Evolutionary conservation across 2,329 filamentous ascomycete genomes (phyloP).

Genomic region (Neofusicoccum ribis): DNA sequence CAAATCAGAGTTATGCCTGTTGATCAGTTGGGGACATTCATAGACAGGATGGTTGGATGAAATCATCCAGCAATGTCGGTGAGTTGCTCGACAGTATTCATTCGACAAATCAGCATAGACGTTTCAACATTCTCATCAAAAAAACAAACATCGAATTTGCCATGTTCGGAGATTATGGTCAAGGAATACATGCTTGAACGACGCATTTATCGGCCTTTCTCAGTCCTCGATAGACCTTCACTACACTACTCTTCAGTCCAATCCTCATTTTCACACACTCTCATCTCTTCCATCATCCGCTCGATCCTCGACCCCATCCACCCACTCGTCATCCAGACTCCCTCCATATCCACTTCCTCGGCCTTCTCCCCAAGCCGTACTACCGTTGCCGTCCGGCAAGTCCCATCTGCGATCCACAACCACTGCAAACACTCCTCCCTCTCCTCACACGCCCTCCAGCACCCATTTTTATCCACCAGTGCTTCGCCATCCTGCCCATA

Average conservation of each 20-base stretch:
- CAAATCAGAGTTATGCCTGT: no score
- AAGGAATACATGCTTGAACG: no score
- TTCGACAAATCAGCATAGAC: no score
- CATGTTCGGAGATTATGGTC: no score
- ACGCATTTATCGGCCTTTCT: no score
- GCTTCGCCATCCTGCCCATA: constrained; percentile 2
- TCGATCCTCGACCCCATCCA: constrained; percentile 40
- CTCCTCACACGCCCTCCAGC: constrained; percentile 33
- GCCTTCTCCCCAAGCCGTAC: constrained; percentile 31
- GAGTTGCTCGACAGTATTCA: no score
- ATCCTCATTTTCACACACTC: constrained; percentile 28
- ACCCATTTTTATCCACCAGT: constrained; percentile 24
- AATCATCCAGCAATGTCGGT: no score
- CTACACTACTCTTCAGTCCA: constrained; percentile 27
- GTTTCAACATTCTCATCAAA: no score
- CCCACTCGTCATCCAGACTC: constrained; percentile 29
- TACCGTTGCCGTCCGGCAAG: constrained; percentile 30
- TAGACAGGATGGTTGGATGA: no score
- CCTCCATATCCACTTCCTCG: constrained; percentile 22
- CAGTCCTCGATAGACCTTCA: no score
- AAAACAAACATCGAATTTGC: no score
- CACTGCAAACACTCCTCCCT: constrained; percentile 37
- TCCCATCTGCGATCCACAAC: constrained; percentile 30
- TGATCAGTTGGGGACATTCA: no score
- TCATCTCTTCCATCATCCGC: constrained; percentile 31